phyloP scores from a whole-genome alignment of 2,329 filamentous ascomycete genomes.

The Diplodia sapinea region DNA sequence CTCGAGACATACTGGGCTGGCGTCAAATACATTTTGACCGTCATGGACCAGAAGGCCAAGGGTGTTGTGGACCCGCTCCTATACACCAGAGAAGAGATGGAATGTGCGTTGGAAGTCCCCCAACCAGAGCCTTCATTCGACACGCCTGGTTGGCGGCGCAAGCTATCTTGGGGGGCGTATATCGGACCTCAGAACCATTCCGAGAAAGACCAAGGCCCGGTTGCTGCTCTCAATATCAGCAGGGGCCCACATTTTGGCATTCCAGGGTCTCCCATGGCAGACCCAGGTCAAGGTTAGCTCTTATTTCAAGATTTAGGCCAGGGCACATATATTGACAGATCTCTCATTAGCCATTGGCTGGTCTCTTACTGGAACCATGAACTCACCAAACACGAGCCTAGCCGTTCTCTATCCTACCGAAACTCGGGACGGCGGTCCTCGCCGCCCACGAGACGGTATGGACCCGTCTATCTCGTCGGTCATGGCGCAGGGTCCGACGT shows the following conservation, averaged over 20 bases:
- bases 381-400: constrained; percentile 82
- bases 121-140: constrained; percentile 58
- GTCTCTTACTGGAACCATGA: constrained; percentile 86
- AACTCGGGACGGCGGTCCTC: constrained; percentile 34
- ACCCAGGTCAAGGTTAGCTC: constrained; percentile 57
- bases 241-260: constrained; percentile 40
- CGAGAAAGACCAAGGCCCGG: constrained; percentile 39
- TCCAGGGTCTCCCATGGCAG: constrained; percentile 55
- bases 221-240: constrained; percentile 40
- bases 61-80: constrained; percentile 78
- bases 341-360: constrained; percentile 70
- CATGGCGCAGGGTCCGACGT: constrained; percentile 34
- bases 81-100: constrained; percentile 75
- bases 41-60: constrained; percentile 84
- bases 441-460: constrained; percentile 13
- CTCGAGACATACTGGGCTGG: constrained; percentile 87
- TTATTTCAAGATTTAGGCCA: background rate
- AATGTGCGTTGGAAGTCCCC: constrained; percentile 66
- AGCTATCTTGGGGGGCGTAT: constrained; percentile 53
- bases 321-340: constrained; percentile 37
- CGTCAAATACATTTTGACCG: constrained; percentile 83
- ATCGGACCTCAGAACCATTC: constrained; percentile 16
- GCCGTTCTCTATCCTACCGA: constrained; percentile 77
- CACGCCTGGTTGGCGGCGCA: constrained; percentile 58
- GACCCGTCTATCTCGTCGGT: constrained; percentile 42